Conservation (phyloP, 768 basidiomycete species). For the Hortiboletus campestris region DNA sequence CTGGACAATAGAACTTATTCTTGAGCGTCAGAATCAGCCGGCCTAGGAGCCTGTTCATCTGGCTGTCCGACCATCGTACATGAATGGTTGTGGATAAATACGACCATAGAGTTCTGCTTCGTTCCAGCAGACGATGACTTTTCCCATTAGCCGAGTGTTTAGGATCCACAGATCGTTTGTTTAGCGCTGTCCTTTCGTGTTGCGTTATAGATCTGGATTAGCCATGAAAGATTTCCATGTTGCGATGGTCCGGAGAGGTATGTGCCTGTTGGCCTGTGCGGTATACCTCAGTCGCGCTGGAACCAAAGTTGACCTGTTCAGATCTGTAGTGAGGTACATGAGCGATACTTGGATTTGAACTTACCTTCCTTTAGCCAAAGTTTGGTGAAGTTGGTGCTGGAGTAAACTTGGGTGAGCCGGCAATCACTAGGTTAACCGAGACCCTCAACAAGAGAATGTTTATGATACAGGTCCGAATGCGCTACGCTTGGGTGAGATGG, state of each 20-base stretch:
- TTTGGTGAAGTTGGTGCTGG: conserved; percentile 58
- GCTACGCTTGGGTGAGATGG: conserved; percentile 42
- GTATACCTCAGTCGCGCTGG: conserved; percentile 42
- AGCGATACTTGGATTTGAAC: not conserved
- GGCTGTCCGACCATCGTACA: not conserved
- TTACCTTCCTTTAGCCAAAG: conserved; percentile 32
- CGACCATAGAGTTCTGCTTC: not conserved
- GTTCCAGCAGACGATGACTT: not conserved
- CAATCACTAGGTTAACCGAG: not conserved
- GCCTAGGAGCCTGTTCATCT: not conserved
- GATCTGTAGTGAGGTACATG: conserved; percentile 41
- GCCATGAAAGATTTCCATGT: conserved; percentile 42
- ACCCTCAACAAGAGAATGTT: not conserved
- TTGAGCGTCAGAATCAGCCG: not conserved
- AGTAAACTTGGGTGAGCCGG: conserved; percentile 44
- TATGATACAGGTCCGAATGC: conserved; percentile 46
- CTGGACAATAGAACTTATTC: too few species aligned
- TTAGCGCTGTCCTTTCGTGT: not conserved
- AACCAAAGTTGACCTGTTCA: conserved; percentile 49
- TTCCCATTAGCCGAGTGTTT: not conserved
- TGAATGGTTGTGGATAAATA: not conserved
- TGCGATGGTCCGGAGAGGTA: conserved; percentile 56
- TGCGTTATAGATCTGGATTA: not conserved
- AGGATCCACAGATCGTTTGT: not conserved
- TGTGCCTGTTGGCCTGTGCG: conserved; percentile 52